Percentiles rank a stretch among this genome's conserved stretches.
These are phyloP conservation scores for Ziziphus jujuba DNA, from an alignment of 306 rosid genomes.

Conservation along the genomic window DNA sequence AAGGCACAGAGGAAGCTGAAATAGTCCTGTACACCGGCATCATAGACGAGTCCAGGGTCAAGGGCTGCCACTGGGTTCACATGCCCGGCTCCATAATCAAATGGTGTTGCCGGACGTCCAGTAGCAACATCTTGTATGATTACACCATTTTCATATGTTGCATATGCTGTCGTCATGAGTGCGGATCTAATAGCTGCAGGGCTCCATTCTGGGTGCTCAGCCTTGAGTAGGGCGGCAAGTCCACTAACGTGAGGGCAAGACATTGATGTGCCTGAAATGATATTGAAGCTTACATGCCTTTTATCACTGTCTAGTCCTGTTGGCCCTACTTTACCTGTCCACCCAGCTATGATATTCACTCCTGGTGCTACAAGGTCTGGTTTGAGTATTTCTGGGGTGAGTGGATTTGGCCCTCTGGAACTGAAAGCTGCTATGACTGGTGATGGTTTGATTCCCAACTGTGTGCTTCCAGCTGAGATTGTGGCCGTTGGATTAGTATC, in stretches of 20 bases:
- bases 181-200: constrained; percentile 91
- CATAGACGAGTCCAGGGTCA: constrained; percentile 90
- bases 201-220: constrained; percentile 80
- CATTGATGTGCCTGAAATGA: constrained; percentile 94
- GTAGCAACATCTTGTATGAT: constrained; percentile 54
- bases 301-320: constrained; percentile 46
- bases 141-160: constrained; percentile 54
- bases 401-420: constrained; percentile 81
- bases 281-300: constrained; percentile 67
- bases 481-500: constrained; percentile 53
- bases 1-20: constrained; percentile 78
- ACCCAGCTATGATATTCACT: constrained; percentile 89
- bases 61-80: constrained; percentile 80
- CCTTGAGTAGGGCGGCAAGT: constrained; percentile 72
- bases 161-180: constrained; percentile 88
- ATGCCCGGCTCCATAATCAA: constrained; percentile 88
- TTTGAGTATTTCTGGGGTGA: constrained; percentile 74
- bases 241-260: constrained; percentile 96
- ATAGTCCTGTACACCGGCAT: constrained; percentile 59
- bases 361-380: constrained; percentile 98
- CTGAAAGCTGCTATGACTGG: constrained; percentile 90
- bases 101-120: constrained; percentile 71
- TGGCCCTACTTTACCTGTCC: constrained; percentile 73
- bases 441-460: constrained; percentile 71
- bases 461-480: constrained; percentile 47